Evolutionary conservation across 192 early-diverging fungal genomes (phyloP), one percentile per base, ranked within the genome.

Genomic region (Coemansia sp.): DNA sequence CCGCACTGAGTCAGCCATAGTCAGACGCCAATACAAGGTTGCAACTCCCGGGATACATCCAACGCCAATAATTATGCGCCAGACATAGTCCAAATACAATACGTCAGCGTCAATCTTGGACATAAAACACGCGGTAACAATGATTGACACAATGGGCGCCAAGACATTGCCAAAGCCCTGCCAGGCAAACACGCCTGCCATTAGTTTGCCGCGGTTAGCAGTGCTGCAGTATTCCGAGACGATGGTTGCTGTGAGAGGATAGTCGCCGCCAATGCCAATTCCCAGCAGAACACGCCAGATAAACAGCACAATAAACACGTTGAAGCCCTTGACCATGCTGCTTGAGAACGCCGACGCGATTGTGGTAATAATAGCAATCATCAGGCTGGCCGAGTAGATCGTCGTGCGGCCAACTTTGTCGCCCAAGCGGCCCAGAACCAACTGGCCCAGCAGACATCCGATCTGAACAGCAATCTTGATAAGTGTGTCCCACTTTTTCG

Each of bases 251-350:
- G 94, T 95, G 52, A 97, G 83, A 16, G 95, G 95, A 73, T 98
- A 98, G 75, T 98, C 94, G 60, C 93, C 93, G 62, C 95, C 95
- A 64, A 96, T 88, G 69, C 95, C 95, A 57, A 96, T 82, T 62
- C 95, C 95, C 51, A 98, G 86, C 65, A 98, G 68, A 32, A 98
- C 86, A 60, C 95, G 92, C 93, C 93, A 96, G 63, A 95, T 82
- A 56, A 86, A 87, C 51, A 98, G 74, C 20, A 93, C 84, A 63
- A 85, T 72, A 27, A 89, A 83, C 53, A 92, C 71, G 60, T 84
- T 83, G 61, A 87, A 83, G 19, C 90, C 89, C 65, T 85, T 84
- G 18, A 85, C 88, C 64, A 88, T 83, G 62, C 77, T 75, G 64
- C 83, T 84, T 57, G 90, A 81, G 63, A 96, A 83, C 24, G 93